Base-by-base conservation (phyloP, 768 basidiomycete species). In the Mycena venus region DNA sequence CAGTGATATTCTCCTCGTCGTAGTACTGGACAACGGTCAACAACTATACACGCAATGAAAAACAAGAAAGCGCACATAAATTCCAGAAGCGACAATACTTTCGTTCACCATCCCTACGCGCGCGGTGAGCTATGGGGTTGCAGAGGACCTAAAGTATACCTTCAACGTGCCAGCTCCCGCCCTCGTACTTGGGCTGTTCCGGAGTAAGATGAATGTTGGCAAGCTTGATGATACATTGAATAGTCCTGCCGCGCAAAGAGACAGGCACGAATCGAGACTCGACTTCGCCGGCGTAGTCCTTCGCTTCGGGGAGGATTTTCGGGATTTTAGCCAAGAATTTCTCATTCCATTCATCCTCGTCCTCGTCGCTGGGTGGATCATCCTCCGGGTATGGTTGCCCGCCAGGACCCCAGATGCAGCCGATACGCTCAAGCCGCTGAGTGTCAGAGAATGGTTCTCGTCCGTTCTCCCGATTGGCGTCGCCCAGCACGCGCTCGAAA, bases 401-500 rank as follows among this genome's bases (percentile, higher is more conserved):
- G 25, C 17, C 15, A 12, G 47, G 15, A 2, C 75, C 75, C 75
- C 75, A 76, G 23, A 76, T 65, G 47, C 75, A 76, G 9, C 9
- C 19, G 2, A 73, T 60, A 1, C 3, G 5, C 32, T 51, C 62
- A 27, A 76, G 15, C 2, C 75, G 75, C 15, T 61, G 38, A 11
- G 12, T 55, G 19, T 55, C 23, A 14, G 56, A 14, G 15, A 68
- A 72, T 17, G 70, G 44, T 1, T 34, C 14, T 0, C n/a, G 61
- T 0, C 36, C n/a, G n/a, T 66, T 29, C 58, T 72, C 75, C 2
- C 71, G 75, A 59, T 76, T 73, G 10, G 44, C 12, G 27, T 76
- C 75, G 14, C 75, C 70, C 1, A 82, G 74, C 4, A 82, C 81
- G 27, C 77, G 77, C 44, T 82, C 81, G 56, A 77, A 82, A 36